Conservation (phyloP, 371 early-diverging fungal species). For the Actinomortierella wolfii region DNA sequence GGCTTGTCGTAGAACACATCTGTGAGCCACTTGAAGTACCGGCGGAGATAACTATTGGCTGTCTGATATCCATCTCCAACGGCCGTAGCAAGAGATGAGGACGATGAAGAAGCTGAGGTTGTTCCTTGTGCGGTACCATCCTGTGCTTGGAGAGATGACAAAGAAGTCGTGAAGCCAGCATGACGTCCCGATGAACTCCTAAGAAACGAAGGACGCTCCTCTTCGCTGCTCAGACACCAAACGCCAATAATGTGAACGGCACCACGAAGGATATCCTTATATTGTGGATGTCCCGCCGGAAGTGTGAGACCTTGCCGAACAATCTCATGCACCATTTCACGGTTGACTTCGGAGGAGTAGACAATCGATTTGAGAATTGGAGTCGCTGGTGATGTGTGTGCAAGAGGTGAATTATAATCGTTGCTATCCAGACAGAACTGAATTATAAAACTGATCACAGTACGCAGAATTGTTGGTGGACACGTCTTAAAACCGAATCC, state of each 20-base stretch:
- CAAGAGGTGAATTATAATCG: constrained; percentile 48
- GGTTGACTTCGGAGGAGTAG: constrained; percentile 63
- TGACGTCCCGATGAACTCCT: constrained; percentile 50
- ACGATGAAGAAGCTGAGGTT: constrained; percentile 14
- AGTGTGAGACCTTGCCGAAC: constrained; percentile 70
- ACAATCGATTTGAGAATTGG: constrained; percentile 74
- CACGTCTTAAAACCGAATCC: constrained; percentile 69
- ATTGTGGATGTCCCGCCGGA: constrained; percentile 56
- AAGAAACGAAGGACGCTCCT: constrained; percentile 70
- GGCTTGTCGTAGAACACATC: constrained; percentile 54
- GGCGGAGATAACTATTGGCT: constrained; percentile 63
- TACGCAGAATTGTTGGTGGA: constrained; percentile 73
- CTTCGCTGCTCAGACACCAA: constrained; percentile 72
- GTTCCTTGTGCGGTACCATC: constrained; percentile 12
- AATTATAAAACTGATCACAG: constrained; percentile 69
- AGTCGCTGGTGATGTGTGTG: constrained; percentile 64
- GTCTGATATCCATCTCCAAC: constrained; percentile 33
- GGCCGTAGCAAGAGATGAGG: constrained; percentile 2
- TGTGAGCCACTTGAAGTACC: constrained; percentile 62
- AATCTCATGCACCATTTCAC: constrained; percentile 80
- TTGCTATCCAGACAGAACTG: constrained; percentile 65
- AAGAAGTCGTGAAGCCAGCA: constrained; percentile 11
- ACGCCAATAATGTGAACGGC: constrained; percentile 75
- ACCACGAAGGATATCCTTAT: constrained; percentile 69
- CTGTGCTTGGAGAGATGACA: constrained; percentile 15